A percentile compares a stretch with the other conserved stretches of the same genome.
Conservation (phyloP, 345 rosid genomes). For the Mercurialis annua region DNA sequence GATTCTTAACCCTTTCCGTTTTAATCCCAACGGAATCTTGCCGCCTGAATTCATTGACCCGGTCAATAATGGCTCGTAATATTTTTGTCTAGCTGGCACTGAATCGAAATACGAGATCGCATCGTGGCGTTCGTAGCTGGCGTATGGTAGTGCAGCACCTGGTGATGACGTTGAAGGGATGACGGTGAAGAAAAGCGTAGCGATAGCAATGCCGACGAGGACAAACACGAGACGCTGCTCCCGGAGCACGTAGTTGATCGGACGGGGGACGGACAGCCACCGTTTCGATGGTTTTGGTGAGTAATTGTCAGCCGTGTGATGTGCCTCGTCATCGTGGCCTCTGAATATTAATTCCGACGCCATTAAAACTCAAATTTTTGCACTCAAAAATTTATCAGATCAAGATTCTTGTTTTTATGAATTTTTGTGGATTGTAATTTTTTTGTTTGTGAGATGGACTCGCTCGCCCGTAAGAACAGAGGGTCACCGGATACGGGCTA, state of each 20-base stretch:
- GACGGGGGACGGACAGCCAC: slow-evolving; percentile 57
- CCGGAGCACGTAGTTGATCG: slow-evolving; percentile 72
- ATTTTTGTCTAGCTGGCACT: slow-evolving; percentile 18
- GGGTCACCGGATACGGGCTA: background rate
- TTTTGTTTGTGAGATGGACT: background rate
- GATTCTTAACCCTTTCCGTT: slow-evolving; percentile 72
- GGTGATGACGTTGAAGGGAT: slow-evolving; percentile 35
- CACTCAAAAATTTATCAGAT: too few relatives aligned
- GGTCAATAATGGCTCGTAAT: slow-evolving; percentile 31
- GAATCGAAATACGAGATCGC: slow-evolving; percentile 29
- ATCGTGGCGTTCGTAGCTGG: slow-evolving; percentile 8
- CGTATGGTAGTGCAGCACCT: background rate
- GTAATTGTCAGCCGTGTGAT: slow-evolving; percentile 44
- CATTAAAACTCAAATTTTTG: slow-evolving; percentile 38
- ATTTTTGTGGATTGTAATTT: background rate
- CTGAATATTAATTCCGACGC: slow-evolving; percentile 77
- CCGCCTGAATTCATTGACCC: slow-evolving; percentile 47
- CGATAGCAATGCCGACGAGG: slow-evolving; percentile 81
- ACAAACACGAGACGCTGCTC: slow-evolving; percentile 93
- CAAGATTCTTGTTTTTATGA: background rate
- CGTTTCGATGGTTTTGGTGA: slow-evolving; percentile 72
- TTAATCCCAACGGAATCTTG: slow-evolving; percentile 81
- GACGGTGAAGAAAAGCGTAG: slow-evolving; percentile 60
- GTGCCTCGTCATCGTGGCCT: slow-evolving; percentile 60
- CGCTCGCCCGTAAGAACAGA: slow-evolving; percentile 5